phyloP scores from a whole-genome alignment of 805 yeast species.

The Starmera dryadoides region DNA sequence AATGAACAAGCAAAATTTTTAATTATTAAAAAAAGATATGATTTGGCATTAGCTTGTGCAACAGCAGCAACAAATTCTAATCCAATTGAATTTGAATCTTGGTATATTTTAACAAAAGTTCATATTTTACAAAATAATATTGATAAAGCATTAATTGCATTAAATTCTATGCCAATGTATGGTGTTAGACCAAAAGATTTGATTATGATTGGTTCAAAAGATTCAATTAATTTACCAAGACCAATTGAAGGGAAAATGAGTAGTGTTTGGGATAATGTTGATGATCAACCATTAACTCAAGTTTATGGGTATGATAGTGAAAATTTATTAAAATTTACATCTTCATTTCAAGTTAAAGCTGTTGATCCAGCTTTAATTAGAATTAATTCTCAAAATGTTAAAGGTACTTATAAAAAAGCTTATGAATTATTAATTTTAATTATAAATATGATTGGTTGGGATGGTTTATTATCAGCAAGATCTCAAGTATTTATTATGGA shows the following conservation, averaged over 20 bases:
- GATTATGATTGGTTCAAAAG: slow-evolving; percentile 35
- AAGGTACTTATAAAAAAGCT: slow-evolving; percentile 49
- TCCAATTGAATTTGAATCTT: slow-evolving; percentile 71
- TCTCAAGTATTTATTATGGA: slow-evolving; percentile 78
- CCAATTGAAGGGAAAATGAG: slow-evolving; percentile 49
- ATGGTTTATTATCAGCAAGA: slow-evolving; percentile 55
- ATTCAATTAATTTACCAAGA: slow-evolving; percentile 37
- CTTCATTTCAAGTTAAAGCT: slow-evolving; percentile 27
- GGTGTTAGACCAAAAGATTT: slow-evolving; percentile 32
- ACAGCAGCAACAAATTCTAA: slow-evolving; percentile 52
- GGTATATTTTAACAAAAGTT: slow-evolving; percentile 59
- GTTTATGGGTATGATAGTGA: slow-evolving; percentile 20
- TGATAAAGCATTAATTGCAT: slow-evolving; percentile 52
- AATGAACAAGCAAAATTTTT: slow-evolving; percentile 55
- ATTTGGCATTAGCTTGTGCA: slow-evolving; percentile 53
- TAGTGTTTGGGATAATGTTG: slow-evolving; percentile 34
- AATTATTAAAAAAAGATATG: slow-evolving; percentile 42
- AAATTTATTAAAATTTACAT: slow-evolving; percentile 14
- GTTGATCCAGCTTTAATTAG: slow-evolving; percentile 41
- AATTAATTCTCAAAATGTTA: slow-evolving; percentile 42
- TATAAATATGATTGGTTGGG: slow-evolving; percentile 76
- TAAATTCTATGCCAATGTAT: slow-evolving; percentile 74
- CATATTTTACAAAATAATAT: slow-evolving; percentile 51
- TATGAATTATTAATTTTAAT: slow-evolving; percentile 68
- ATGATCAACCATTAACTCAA: slow-evolving; percentile 6